A percentile compares a stretch with the other conserved stretches of the same genome.
phyloP scores from a whole-genome alignment of 345 rosid genomes.

The Gossypium thurberi region DNA sequence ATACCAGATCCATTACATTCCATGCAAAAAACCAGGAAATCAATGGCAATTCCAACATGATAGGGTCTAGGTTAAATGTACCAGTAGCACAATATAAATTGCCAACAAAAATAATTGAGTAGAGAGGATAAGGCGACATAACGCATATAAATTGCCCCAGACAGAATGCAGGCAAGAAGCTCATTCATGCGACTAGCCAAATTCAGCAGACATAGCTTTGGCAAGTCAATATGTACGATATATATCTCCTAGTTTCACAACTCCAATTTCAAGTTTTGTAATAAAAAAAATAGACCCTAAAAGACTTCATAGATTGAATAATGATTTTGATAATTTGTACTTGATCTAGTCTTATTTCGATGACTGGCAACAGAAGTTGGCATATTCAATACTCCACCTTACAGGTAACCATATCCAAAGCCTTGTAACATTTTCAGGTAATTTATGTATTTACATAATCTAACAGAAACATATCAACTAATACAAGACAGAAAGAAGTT shows the following conservation, averaged over 20 bases:
- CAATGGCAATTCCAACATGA: background rate
- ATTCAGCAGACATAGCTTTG: background rate
- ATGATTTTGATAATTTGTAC: background rate
- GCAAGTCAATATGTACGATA: background rate
- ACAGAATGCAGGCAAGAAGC: background rate
- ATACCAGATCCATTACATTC: background rate
- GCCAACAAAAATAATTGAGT: background rate
- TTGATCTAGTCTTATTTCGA: background rate
- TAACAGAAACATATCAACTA: background rate
- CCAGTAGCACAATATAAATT: background rate
- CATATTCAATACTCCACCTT: background rate
- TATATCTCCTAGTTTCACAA: background rate
- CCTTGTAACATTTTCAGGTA: background rate
- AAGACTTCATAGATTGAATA: background rate
- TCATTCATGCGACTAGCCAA: background rate
- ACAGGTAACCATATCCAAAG: background rate
- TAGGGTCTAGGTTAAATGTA: background rate
- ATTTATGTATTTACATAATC: background rate
- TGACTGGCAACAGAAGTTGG: background rate
- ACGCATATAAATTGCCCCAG: background rate
- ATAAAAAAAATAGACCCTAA: background rate
- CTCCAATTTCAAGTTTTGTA: background rate
- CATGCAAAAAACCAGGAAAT: background rate
- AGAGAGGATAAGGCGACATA: background rate
- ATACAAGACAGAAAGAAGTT: background rate